A percentile compares a stretch with the other conserved stretches of the same genome.
phyloP scores from a whole-genome alignment of 192 early-diverging fungal genomes.

The Endogone sp. region DNA sequence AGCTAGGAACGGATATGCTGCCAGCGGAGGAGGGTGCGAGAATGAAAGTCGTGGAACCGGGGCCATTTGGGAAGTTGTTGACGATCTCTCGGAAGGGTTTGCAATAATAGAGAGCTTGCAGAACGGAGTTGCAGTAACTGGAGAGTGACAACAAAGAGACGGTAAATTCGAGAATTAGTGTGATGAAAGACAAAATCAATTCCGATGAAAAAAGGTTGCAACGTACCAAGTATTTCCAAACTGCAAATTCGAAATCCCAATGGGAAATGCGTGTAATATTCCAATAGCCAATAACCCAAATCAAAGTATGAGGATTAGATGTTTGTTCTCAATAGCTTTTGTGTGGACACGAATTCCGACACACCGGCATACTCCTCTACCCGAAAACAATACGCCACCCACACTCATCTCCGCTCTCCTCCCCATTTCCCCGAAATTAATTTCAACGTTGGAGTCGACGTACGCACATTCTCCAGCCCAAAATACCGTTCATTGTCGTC shows the following conservation, averaged over 20 bases:
- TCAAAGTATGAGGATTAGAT: too few relatives aligned
- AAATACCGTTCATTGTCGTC: slow-evolving; percentile 75
- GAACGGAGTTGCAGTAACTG: slow-evolving; percentile 93
- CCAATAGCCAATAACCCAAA: too few relatives aligned
- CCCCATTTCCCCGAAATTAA: not conserved
- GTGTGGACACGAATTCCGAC: not conserved
- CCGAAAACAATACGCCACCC: not conserved
- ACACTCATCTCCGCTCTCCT: not conserved
- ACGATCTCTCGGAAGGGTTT: slow-evolving; percentile 92
- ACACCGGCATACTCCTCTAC: not conserved
- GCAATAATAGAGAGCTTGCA: slow-evolving; percentile 96
- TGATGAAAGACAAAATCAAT: not conserved
- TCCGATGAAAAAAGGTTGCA: not conserved
- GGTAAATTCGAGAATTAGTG: too few relatives aligned
- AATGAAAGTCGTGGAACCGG: slow-evolving; percentile 13
- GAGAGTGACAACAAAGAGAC: too few relatives aligned
- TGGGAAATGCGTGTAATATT: not conserved
- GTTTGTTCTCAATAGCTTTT: too few relatives aligned
- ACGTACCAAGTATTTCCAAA: slow-evolving; percentile 86
- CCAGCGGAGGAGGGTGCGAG: slow-evolving; percentile 1
- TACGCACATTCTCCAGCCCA: slow-evolving; percentile 85
- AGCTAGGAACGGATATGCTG: slow-evolving; percentile 19
- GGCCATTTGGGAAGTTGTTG: slow-evolving; percentile 61
- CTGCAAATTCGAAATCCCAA: slow-evolving; percentile 27
- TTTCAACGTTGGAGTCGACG: not conserved